These are phyloP conservation scores for Plasmopara muralis DNA, from an alignment of 352 stramenopile species.

Conservation along the genomic window DNA sequence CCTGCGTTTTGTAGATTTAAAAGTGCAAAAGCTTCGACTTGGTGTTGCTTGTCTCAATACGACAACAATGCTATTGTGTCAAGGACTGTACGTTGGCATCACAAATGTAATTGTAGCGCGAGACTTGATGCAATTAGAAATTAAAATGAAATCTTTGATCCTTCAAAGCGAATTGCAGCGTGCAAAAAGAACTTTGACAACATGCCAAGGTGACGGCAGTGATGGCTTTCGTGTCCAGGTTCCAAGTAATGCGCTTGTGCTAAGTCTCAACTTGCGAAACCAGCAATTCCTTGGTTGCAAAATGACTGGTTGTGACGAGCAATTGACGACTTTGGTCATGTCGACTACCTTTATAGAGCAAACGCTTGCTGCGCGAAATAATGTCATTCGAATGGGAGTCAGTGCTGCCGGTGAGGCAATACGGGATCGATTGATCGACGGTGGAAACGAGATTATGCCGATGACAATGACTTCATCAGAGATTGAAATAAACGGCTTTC, in stretches of 20 bases:
- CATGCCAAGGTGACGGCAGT: constrained; percentile 5
- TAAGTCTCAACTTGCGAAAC: constrained; percentile 23
- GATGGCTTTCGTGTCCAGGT: constrained; percentile 23
- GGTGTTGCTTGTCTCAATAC: constrained; percentile 30
- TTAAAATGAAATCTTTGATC: constrained; percentile 16
- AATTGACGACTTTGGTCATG: constrained; percentile 30
- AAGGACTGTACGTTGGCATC: constrained; percentile 45
- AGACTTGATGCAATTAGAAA: constrained; percentile 40
- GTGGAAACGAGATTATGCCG: neutral
- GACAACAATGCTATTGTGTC: constrained; percentile 28
- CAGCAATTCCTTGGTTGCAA: constrained; percentile 38
- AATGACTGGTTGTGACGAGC: constrained; percentile 17
- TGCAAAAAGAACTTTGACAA: neutral
- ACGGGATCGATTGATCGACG: neutral
- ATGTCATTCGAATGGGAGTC: constrained; percentile 24
- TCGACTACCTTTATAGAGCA: constrained; percentile 41
- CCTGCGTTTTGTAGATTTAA: constrained; percentile 60
- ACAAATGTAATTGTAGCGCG: constrained; percentile 49
- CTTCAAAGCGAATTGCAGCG: constrained; percentile 10
- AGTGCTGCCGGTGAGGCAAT: constrained; percentile 1
- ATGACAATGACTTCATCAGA: constrained; percentile 3
- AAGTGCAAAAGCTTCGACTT: constrained; percentile 31
- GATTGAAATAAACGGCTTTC: constrained; percentile 19
- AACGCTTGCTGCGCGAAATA: constrained; percentile 27
- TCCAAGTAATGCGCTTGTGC: constrained; percentile 11